These are phyloP conservation scores for Russula sp. DNA, from an alignment of 768 basidiomycete genomes.

Conservation along the genomic window DNA sequence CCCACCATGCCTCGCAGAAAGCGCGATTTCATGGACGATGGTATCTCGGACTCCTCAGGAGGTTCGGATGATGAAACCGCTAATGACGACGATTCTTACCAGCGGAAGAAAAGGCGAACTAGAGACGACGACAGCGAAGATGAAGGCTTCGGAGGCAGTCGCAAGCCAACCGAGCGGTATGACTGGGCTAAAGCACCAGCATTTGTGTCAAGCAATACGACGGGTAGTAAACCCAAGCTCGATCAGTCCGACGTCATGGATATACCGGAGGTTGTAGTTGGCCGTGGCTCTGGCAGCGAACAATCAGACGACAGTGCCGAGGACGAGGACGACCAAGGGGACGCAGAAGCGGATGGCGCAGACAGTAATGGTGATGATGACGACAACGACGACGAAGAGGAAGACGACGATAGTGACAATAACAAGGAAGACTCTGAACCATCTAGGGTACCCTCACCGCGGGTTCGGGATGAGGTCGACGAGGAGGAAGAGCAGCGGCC, in stretches of 20 bases:
- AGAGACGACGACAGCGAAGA: slow-evolving; percentile 60
- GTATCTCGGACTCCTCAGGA: slow-evolving; percentile 59
- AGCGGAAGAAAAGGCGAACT: slow-evolving; percentile 57
- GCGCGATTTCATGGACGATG: slow-evolving; percentile 65
- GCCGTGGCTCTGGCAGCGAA: slow-evolving; percentile 28
- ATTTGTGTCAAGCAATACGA: slow-evolving; percentile 52
- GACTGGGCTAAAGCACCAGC: slow-evolving; percentile 75
- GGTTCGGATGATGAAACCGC: slow-evolving; percentile 48
- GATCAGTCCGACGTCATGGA: slow-evolving; percentile 39
- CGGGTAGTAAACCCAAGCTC: slow-evolving; percentile 23
- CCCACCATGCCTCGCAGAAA: slow-evolving; percentile 65
- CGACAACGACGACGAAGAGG: slow-evolving; percentile 30
- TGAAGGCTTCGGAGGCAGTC: slow-evolving; percentile 26
- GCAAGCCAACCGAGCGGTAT: slow-evolving; percentile 35
- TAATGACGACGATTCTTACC: slow-evolving; percentile 68
- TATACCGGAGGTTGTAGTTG: slow-evolving; percentile 11
- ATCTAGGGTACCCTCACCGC: slow-evolving; percentile 49
- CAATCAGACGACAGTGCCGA: slow-evolving; percentile 33
- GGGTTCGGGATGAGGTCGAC: slow-evolving; percentile 44
- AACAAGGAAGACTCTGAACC: slow-evolving; percentile 40
- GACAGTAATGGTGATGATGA: slow-evolving; percentile 27
- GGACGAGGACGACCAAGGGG: slow-evolving; percentile 23
- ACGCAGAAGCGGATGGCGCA: slow-evolving; percentile 29
- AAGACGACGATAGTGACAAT: slow-evolving; percentile 30
- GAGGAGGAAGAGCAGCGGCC: slow-evolving; percentile 38